Evolutionary conservation across 305 asterid genomes (phyloP), one percentile per base, ranked within the genome.

Genomic region (Fraxinus xanthoxyloides): DNA sequence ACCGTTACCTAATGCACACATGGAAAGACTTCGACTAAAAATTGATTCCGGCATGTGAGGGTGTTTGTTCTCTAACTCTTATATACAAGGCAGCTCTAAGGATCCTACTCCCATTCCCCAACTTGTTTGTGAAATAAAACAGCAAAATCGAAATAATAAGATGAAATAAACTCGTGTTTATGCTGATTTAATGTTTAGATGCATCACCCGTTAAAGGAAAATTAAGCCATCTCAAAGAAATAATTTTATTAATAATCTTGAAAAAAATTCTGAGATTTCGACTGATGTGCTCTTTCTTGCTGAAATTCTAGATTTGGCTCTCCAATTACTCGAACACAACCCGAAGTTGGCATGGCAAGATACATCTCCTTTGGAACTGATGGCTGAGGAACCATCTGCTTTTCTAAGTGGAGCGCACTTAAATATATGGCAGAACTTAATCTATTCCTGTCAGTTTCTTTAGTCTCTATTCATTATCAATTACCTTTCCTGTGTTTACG

Each of bases 361-460:
- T 32, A 17, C 73, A 17, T 74, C 83, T 77, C 88, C 84, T 12
- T 54, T 86, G 72, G 82, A 83, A n/a, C 77, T 80, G 36, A 40
- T 86, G 80, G 85, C 86, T 36, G 67, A 82, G 61, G 86, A 83
- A 69, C 82, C 88, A 26, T 81, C 79, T 23, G 85, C 88, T 46
- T 86, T 86, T 32, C 86, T 83, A 46, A 86, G 86, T 72, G 84
- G 88, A 77, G 75, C 75, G 54, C 69, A 72, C 61, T 77, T 61
- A 34, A 83, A 67, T 77, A 34, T 78, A 19, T 86, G 86, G 85
- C 69, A 83, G 23, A 65, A 7, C 19, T 19, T 81, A 12, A 61
- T 86, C 30, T 83, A 86, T 80, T 77, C 80, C 15, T 86, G 88
- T 86, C 28, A 72, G 86, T 78, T 72, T 79, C 79, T 59, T 43